Evolutionary conservation across 1,284 basidiomycete genomes (phyloP), one percentile per base, ranked within the genome.

Genomic region (Takashimella koratensis): DNA sequence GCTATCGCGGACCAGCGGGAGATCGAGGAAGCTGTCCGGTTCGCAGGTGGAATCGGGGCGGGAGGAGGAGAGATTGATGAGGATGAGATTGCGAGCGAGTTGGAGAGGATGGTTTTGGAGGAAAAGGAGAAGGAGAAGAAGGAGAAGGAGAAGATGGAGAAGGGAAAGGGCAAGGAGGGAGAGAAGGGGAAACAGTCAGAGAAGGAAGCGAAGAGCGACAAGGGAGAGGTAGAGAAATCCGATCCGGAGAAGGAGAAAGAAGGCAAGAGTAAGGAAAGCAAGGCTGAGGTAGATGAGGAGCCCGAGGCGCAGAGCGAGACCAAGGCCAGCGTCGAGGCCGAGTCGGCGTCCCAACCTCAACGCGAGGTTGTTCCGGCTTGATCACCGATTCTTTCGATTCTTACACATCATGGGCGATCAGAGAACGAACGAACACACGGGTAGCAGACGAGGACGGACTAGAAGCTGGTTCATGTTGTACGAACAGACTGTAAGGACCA

Each of bases 1-100:
- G 87, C 86, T 1, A 85, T 90, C 56, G 84, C 84, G 0, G 85
- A 90, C 66, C 88, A 90, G 49, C 79, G 79, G 47, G 92, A 96
- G 63, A 80, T 96, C 24, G 87, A 95, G 63, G 83, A 88, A 25
- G 84, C 85, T 2, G 84, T 97, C 48, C 79, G 80, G 48, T 71
- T 84, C 40, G 86, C 85, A 21, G 83, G 81, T 1, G 81, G 86
- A 56, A 76, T 83, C 5, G 78, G 84, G 2, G 82, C 82, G 6
- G 77, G 77, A 0, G 78, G 72, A 3, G 73, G 81, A 3, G 85
- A 86, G 2, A 76, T 73, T 0, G 78, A 78, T 43, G 76, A 78
- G 22, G 75, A 76, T 10, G 78, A 77, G 53, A 66, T 93, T 41
- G 71, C 66, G 27, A 59, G 58, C 42, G 78, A 79, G 63, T 62